Evolutionary conservation across 371 early-diverging fungal genomes (phyloP), one percentile per base, ranked within the genome.

Genomic region (Mycotypha africana): DNA sequence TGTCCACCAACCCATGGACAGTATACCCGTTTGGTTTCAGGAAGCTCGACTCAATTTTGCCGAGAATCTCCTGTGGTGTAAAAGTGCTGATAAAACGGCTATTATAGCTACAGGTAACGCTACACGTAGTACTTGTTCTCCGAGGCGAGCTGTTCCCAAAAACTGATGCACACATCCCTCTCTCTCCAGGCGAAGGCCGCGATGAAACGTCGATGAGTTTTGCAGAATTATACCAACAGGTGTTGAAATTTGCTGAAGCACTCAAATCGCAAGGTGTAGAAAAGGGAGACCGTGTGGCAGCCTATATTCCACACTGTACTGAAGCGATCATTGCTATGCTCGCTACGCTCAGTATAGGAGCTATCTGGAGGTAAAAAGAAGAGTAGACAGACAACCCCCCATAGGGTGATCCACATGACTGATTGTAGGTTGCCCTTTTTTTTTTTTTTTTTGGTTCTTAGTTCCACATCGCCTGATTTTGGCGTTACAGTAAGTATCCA

Each of bases 381-480:
- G 24, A 21, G 14, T 23, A 32, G 15, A 33, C 15, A n/a, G 4
- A 14, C 8, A 12, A 28, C 30, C 8, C 30, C 6, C 6, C 9
- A 33, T 33, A 33, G n/a, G n/a, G n/a, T 28, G 28, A 28, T 28
- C n/a, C n/a, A n/a, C n/a, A n/a, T n/a, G n/a, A n/a, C n/a, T n/a
- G n/a, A n/a, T n/a, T n/a, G n/a, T n/a, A n/a, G n/a, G n/a, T n/a
- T n/a, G n/a, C n/a, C n/a, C n/a, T n/a, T n/a, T n/a, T n/a, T n/a
- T 28, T 28, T n/a, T 44, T 22, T 16, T 6, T 25, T 24, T 41
- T 17, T 22, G n/a, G 2, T 6, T 11, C 12, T 17, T 42, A 70
- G 83, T 49, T 86, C 86, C 0, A 84, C 95, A 25, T 95, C 97
- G 8, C 93, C 95, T 11, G 99, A 98, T 66, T 93, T 97, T 71